Evolutionary conservation across 2,329 filamentous ascomycete genomes (phyloP), one percentile per base, ranked within the genome.

Genomic region (Onygena corvina): DNA sequence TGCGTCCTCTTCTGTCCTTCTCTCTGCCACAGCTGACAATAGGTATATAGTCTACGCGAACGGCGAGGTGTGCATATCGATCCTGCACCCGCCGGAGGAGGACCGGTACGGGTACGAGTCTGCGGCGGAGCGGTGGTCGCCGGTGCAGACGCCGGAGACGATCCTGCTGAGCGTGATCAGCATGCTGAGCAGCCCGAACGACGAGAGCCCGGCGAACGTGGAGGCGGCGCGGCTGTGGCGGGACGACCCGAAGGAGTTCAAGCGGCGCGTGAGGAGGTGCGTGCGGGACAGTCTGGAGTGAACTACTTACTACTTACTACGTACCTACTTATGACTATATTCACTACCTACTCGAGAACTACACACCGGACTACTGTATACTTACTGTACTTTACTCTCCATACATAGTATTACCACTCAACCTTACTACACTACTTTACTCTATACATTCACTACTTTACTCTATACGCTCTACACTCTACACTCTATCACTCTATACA

Each of bases 31-130:
- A n/a, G 8, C 44, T 47, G 14, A 47, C 25, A 6, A 38, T 20
- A 16, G 9, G 14, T 33, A 11, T n/a, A 11, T 29, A 79, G 79
- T 98, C 64, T 96, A 95, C 71, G 72, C 79, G 5, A 80, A 79
- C 62, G 92, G 92, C 60, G 80, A 83, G 56, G 86, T 98, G 51
- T 98, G 92, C 75, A 96, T 98, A 66, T 93, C 86, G 36, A 98
- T 98, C 69, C 76, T 98, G 35, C 92, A 98, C 67, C 86, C 90
- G 9, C 90, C 92, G 3, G 89, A 86, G 69, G 89, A 95, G 61
- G 92, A 98, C 63, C 81, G 86, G 62, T 92, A 85, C 67, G 90
- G 90, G 48, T 98, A 98, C 71, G 92, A 98, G 68, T 77, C 78
- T 21, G 89, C 88, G 12, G 76, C 80, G 25, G 92, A 98, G 74